phyloP scores from a whole-genome alignment of 352 stramenopile genomes.

The Pythium utonaiense region DNA sequence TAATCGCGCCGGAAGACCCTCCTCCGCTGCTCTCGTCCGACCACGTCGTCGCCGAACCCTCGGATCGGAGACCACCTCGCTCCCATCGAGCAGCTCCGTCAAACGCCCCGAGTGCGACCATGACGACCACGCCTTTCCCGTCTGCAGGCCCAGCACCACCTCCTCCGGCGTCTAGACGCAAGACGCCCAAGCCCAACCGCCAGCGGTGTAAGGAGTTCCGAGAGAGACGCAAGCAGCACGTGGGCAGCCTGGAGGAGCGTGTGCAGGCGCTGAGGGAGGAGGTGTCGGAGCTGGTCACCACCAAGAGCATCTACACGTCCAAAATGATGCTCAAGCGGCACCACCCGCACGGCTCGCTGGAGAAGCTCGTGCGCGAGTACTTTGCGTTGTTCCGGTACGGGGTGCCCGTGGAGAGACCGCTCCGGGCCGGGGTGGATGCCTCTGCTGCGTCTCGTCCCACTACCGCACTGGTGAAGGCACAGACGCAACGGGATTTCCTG shows the following conservation, averaged over 20 bases:
- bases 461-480: conserved; percentile 13
- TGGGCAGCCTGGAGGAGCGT: conserved; percentile 16
- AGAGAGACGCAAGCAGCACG: conserved; percentile 24
- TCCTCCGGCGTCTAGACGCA: conserved; percentile 5
- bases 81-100: not conserved
- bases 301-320: conserved; percentile 26
- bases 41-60: not conserved
- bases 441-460: not conserved
- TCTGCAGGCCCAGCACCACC: too few species aligned
- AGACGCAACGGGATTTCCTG: conserved; percentile 20
- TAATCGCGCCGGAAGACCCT: too few species aligned
- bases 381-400: conserved; percentile 27
- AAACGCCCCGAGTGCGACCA: too few species aligned
- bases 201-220: conserved; percentile 31
- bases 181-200: conserved; percentile 26
- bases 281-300: conserved; percentile 24
- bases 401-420: conserved; percentile 19
- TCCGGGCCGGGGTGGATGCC: not conserved
- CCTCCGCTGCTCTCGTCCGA: not conserved
- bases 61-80: not conserved
- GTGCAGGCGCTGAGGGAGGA: conserved; percentile 16
- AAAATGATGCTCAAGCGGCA: conserved; percentile 26
- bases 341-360: conserved; percentile 25
- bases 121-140: not conserved
- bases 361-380: conserved; percentile 28